Evolutionary conservation across 1,284 basidiomycete genomes (phyloP), one percentile per base, ranked within the genome.

Genomic region (Melampsora occidentalis): DNA sequence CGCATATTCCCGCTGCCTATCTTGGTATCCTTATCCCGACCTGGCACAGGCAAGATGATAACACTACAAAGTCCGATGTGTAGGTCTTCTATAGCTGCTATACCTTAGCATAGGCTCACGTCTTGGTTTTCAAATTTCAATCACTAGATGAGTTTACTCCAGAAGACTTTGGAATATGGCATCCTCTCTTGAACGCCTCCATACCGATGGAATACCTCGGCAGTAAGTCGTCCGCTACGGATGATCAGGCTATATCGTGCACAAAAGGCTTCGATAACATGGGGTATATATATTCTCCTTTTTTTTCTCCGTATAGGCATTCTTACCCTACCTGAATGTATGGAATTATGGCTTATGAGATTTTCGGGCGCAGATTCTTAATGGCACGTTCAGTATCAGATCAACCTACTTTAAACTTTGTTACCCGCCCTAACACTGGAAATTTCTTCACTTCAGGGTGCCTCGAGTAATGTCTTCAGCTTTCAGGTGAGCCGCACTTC

Each of bases 161-260:
- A n/a, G 73, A 76, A 31, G 73, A 76, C 62, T 76, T 76, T 31
- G 33, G 42, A 10, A 35, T 76, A 18, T 76, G 73, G 73, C 53
- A 76, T 35, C 73, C 73, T 39, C 39, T 39, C 7, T 66, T 76
- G 2, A 76, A 76, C 51, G 73, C 73, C 18, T 76, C 73, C 1
- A 69, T 76, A 39, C 73, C 66, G 2, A 76, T 69, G 28, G 66
- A 69, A 51, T 76, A 69, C 42, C 48, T 69, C n/a, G 67, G 67
- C 5, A 63, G 59, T 53, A 9, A 6, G 10, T 42, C 49, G 48
- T 51, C 53, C 20, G 48, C 59, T 69, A 28, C 20, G 20, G 51
- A 48, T n/a, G 59, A 42, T 51, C 25, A 51, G 69, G 39, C 42
- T 48, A 28, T 69, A n/a, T 63, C 73, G 7, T 76, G 73, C 46